Conservation (phyloP, 805 yeast species). For the Lachancea mirantina region DNA sequence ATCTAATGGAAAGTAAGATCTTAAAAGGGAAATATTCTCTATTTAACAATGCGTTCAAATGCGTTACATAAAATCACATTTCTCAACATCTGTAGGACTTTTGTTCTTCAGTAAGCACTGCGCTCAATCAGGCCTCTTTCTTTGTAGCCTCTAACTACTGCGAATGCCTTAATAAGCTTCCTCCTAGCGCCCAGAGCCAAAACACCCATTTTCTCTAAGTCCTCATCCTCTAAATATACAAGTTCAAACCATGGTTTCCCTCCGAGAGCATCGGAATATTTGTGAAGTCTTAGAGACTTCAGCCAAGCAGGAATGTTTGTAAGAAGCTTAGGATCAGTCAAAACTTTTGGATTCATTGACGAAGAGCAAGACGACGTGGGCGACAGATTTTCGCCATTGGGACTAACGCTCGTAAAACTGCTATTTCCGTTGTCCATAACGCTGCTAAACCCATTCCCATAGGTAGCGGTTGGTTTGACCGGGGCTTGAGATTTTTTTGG, state of each 20-base stretch:
- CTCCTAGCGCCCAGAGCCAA: slow-evolving; percentile 94
- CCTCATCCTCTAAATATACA: slow-evolving; percentile 60
- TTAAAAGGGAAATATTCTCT: not conserved
- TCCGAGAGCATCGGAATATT: slow-evolving; percentile 80
- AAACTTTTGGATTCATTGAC: slow-evolving; percentile 41
- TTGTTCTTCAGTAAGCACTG: slow-evolving; percentile 14
- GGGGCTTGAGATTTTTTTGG: slow-evolving; percentile 13
- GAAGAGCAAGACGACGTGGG: slow-evolving; percentile 7
- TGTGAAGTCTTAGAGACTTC: slow-evolving; percentile 81
- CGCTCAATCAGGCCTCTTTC: slow-evolving; percentile 33
- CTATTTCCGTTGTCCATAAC: not conserved
- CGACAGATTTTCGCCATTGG: slow-evolving; percentile 3
- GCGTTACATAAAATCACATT: not conserved
- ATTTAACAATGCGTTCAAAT: not conserved
- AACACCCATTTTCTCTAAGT: slow-evolving; percentile 74
- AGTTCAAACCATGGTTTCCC: slow-evolving; percentile 73
- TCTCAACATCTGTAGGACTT: not conserved
- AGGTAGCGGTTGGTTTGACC: slow-evolving; percentile 33
- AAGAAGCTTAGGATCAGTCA: slow-evolving; percentile 49
- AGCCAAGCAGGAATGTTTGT: slow-evolving; percentile 88
- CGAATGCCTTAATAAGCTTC: slow-evolving; percentile 86
- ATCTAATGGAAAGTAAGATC: not conserved
- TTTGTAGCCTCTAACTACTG: slow-evolving; percentile 59
- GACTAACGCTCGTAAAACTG: not conserved
- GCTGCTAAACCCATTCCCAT: slow-evolving; percentile 5